phyloP scores from a whole-genome alignment of 2,329 filamentous ascomycete species.

The Microdochium nivale region DNA sequence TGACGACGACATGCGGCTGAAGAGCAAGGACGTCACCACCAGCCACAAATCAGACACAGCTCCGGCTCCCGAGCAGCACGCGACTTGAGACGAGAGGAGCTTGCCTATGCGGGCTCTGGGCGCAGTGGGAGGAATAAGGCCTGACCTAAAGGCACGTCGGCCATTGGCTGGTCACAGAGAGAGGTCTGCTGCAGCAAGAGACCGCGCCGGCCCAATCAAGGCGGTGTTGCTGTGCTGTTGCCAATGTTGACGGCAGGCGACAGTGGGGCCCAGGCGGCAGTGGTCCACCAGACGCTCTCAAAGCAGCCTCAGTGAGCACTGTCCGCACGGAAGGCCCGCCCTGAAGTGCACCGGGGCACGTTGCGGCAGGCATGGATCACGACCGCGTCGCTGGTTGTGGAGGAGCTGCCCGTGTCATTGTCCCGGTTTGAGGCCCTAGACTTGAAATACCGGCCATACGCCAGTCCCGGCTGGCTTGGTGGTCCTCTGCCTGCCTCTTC shows the following conservation, averaged over 20 bases:
- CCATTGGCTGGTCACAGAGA: not conserved
- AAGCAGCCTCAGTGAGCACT: not conserved
- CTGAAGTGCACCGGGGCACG: no score
- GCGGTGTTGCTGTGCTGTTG: conserved; percentile 48
- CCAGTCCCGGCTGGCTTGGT: not conserved
- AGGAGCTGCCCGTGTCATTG: not conserved
- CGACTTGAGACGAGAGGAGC: not conserved
- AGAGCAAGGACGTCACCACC: not conserved
- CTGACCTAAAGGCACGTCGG: not conserved
- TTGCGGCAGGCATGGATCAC: not conserved
- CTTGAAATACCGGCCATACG: not conserved
- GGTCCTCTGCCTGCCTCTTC: not conserved
- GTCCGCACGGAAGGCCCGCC: not conserved
- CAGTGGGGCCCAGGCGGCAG: not conserved
- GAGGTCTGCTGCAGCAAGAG: conserved; percentile 3
- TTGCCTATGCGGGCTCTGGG: no score
- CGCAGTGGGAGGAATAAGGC: not conserved
- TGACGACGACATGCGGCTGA: not conserved
- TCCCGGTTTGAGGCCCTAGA: not conserved
- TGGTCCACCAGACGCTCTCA: not conserved
- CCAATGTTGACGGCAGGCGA: conserved; percentile 36
- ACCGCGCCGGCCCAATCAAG: conserved; percentile 29
- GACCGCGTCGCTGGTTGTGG: not conserved
- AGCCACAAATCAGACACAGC: not conserved
- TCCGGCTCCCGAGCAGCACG: not conserved